These are phyloP conservation scores for Pholiota conissans DNA, from an alignment of 768 basidiomycete species.

Conservation along the genomic window DNA sequence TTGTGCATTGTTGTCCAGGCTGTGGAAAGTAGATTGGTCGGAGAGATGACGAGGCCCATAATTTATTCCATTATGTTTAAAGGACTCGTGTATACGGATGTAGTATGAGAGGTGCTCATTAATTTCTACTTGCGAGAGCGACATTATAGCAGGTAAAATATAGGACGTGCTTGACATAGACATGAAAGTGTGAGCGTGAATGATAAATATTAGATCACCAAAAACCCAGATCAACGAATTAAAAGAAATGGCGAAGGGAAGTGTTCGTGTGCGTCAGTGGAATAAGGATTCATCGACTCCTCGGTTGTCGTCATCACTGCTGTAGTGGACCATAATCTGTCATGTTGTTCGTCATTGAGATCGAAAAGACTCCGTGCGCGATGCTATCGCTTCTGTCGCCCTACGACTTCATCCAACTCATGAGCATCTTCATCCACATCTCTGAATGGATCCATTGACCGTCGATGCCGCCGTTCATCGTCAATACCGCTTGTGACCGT, in stretches of 20 bases:
- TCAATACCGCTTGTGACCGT: background rate
- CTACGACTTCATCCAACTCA: slow-evolving; percentile 8
- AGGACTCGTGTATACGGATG: background rate
- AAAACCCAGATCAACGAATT: background rate
- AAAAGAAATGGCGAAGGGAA: background rate
- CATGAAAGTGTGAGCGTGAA: slow-evolving; percentile 1
- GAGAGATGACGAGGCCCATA: background rate
- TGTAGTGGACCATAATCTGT: background rate
- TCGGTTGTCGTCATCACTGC: background rate
- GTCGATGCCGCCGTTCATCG: slow-evolving; percentile 16
- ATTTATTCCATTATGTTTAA: slow-evolving; percentile 4
- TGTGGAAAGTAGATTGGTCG: slow-evolving; percentile 49
- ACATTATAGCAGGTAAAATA: slow-evolving; percentile 3
- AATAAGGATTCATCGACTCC: no score
- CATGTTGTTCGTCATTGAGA: background rate
- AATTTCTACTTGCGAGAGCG: background rate
- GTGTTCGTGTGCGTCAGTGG: slow-evolving; percentile 3
- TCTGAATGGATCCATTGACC: slow-evolving; percentile 30
- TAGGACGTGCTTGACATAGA: background rate
- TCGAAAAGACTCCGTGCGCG: background rate
- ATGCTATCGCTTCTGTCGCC: slow-evolving; percentile 10
- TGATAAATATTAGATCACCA: slow-evolving; percentile 3
- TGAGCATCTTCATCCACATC: slow-evolving; percentile 19
- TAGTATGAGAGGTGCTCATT: background rate
- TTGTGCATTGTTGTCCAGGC: slow-evolving; percentile 92